A percentile compares a stretch with the other conserved stretches of the same genome.
These are phyloP conservation scores for Pestalotiopsis sp. DNA, from an alignment of 2,329 filamentous ascomycete genomes.

Conservation along the genomic window DNA sequence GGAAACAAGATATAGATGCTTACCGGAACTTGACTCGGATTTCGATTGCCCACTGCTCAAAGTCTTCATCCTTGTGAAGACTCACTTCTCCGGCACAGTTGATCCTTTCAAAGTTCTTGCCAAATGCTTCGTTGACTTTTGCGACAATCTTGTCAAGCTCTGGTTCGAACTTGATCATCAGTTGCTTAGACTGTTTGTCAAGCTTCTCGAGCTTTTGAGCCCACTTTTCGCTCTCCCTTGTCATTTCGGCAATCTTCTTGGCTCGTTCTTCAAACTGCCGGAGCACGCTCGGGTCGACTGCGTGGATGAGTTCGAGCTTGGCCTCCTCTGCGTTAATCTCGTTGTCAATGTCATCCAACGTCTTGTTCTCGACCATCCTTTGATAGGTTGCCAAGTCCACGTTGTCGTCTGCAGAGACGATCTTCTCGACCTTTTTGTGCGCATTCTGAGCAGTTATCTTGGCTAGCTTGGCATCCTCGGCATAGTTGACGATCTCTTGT, in stretches of 20 bases:
- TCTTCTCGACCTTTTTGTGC: conserved; percentile 39
- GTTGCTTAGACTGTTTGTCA: conserved; percentile 60
- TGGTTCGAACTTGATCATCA: conserved; percentile 82
- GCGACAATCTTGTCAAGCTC: conserved; percentile 75
- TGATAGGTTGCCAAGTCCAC: conserved; percentile 42
- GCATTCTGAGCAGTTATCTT: conserved; percentile 37
- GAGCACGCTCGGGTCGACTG: conserved; percentile 74
- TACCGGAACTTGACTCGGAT: conserved; percentile 95
- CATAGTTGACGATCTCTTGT: conserved; percentile 38
- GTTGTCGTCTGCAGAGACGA: conserved; percentile 42
- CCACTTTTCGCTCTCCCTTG: conserved; percentile 56
- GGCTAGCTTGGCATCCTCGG: conserved; percentile 41
- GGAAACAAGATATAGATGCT: conserved; percentile 27
- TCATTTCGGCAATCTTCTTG: conserved; percentile 68
- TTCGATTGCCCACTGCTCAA: conserved; percentile 90
- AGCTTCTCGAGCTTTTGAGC: conserved; percentile 58
- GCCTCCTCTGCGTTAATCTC: conserved; percentile 76
- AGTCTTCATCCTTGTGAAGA: conserved; percentile 89
- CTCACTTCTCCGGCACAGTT: conserved; percentile 90
- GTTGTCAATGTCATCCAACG: conserved; percentile 65
- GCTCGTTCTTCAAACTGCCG: conserved; percentile 77
- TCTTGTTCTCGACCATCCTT: conserved; percentile 50
- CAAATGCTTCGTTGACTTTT: conserved; percentile 88
- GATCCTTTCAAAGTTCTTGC: conserved; percentile 91
- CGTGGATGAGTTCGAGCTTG: conserved; percentile 79